These are phyloP conservation scores for Beverwykella pulmonaria DNA, from an alignment of 495 filamentous ascomycete genomes.

Conservation along the genomic window DNA sequence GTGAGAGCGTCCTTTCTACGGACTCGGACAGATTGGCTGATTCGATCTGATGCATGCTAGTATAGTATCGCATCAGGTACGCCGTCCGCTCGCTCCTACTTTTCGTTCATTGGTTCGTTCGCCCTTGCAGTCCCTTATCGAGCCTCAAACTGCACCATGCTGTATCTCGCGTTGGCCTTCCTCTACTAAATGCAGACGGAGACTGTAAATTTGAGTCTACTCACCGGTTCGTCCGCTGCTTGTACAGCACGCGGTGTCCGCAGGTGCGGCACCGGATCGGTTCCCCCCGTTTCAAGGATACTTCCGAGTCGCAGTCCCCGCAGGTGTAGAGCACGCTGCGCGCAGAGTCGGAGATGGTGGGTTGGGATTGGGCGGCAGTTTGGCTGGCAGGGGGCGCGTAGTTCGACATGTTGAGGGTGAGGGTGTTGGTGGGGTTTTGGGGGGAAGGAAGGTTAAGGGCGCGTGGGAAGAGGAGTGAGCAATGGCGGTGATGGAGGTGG, in stretches of 20 bases:
- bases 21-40: not conserved
- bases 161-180: conserved; percentile 45
- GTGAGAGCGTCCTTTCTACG: no score
- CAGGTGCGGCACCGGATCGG: conserved; percentile 95
- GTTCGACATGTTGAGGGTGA: not conserved
- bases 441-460: no score
- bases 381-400: not conserved
- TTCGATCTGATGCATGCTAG: not conserved
- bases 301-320: conserved; percentile 86
- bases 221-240: conserved; percentile 96
- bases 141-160: conserved; percentile 98
- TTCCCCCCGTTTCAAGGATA: conserved; percentile 79
- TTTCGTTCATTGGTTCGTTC: no score
- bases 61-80: no score
- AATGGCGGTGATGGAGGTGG: not conserved
- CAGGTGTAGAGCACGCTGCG: conserved; percentile 78
- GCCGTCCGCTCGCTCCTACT: no score
- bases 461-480: no score
- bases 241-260: conserved; percentile 93
- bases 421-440: not conserved
- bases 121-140: conserved; percentile 54
- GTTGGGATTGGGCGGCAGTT: not conserved
- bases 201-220: no score
- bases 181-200: no score
- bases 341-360: not conserved